Conservation (phyloP, 129 eudicot species). For the Gnaphalium uliginosum region DNA sequence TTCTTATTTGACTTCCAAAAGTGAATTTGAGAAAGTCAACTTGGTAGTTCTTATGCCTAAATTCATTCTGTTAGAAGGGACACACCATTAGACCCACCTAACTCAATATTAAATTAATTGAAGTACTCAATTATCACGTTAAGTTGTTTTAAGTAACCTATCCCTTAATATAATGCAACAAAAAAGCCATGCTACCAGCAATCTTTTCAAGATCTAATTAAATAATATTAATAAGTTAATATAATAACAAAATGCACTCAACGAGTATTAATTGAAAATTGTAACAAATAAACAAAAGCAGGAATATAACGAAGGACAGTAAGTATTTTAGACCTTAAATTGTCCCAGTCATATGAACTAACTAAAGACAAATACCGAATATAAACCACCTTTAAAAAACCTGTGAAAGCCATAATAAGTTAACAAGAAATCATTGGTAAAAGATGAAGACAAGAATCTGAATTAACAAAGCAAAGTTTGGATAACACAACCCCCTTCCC, state of each 20-base stretch:
- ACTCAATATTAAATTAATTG: background rate
- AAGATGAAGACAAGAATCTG: conserved; percentile 26
- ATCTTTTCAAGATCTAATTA: background rate
- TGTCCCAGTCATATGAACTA: background rate
- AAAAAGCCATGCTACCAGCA: background rate
- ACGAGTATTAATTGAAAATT: background rate
- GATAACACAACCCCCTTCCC: conserved; percentile 1
- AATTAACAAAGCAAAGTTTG: conserved; percentile 16
- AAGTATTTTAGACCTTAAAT: background rate
- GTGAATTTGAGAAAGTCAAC: background rate
- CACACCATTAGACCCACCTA: background rate
- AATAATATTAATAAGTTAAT: background rate
- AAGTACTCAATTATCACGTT: background rate
- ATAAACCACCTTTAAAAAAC: conserved; percentile 38
- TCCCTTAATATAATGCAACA: background rate
- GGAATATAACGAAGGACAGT: background rate
- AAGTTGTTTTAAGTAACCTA: background rate
- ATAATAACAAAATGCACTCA: background rate
- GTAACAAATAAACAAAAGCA: background rate
- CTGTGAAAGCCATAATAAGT: background rate
- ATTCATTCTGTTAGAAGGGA: background rate
- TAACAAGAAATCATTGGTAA: conserved; percentile 3
- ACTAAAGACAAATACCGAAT: conserved; percentile 37
- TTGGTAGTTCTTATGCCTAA: background rate
- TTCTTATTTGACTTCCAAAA: background rate